Percentiles rank a stretch among this genome's conserved stretches.
These are phyloP conservation scores for Beverwykella pulmonaria DNA, from an alignment of 495 filamentous ascomycete species.

Conservation along the genomic window DNA sequence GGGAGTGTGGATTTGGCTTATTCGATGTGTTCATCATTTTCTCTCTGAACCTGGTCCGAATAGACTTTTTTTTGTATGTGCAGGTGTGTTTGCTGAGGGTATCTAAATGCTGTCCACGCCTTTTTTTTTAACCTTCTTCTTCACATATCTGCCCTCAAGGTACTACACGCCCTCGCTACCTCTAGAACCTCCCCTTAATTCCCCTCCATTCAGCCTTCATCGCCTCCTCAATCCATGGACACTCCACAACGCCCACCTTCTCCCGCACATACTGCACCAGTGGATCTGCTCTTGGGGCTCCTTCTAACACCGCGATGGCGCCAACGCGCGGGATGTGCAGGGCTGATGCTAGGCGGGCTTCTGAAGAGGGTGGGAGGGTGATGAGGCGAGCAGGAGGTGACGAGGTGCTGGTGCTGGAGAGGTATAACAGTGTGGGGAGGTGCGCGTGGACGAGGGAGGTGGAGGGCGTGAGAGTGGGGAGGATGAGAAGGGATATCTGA, in stretches of 20 bases:
- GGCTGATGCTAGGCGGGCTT: constrained; percentile 53
- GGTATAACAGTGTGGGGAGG: constrained; percentile 50
- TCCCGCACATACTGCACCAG: constrained; percentile 56
- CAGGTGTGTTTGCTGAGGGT: not conserved
- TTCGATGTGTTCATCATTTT: not conserved
- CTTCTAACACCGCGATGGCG: constrained; percentile 57
- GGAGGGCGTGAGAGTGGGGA: constrained; percentile 39
- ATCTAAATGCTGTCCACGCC: not conserved
- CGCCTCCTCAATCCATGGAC: constrained; percentile 45
- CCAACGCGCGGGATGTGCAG: constrained; percentile 62
- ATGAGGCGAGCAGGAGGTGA: constrained; percentile 55
- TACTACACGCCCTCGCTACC: too few species aligned
- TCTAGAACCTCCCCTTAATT: constrained; percentile 1
- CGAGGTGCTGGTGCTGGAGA: constrained; percentile 47
- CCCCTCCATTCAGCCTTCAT: constrained; percentile 31
- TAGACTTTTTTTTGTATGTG: not conserved
- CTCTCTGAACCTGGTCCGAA: not conserved
- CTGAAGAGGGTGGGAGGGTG: constrained; percentile 56
- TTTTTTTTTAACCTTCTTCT: too few species aligned
- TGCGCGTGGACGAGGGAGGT: constrained; percentile 59
- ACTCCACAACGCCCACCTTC: constrained; percentile 49
- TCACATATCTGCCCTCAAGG: too few species aligned
- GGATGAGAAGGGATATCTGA: constrained; percentile 16
- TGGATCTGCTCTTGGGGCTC: constrained; percentile 52
- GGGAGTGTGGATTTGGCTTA: constrained; percentile 7